These are phyloP conservation scores for Trichophaea hybrida DNA, from an alignment of 2,329 filamentous ascomycete species.

Conservation along the genomic window DNA sequence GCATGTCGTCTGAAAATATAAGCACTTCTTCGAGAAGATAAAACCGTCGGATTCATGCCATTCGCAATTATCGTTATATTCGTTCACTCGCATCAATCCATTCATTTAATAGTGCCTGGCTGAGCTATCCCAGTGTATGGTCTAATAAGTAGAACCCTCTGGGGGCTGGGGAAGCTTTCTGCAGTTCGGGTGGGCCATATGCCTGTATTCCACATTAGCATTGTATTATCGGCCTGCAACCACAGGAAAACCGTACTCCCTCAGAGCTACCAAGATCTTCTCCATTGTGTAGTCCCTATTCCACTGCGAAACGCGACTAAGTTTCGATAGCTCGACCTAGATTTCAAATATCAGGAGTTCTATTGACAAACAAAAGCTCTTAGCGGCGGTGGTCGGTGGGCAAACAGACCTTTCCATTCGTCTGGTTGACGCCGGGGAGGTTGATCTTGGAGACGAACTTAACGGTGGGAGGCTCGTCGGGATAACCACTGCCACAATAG, in stretches of 20 bases:
- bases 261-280: constrained; percentile 73
- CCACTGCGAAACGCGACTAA: constrained; percentile 80
- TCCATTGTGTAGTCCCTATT: constrained; percentile 91
- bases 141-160: constrained; percentile 54
- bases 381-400: background rate
- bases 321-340: constrained; percentile 65
- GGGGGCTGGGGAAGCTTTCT: constrained; percentile 92
- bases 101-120: no score
- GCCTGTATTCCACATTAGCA: constrained; percentile 39
- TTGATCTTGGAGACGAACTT: constrained; percentile 92
- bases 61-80: no score
- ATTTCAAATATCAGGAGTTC: background rate
- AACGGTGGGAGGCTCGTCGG: constrained; percentile 74
- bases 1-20: no score
- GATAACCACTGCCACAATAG: constrained; percentile 81
- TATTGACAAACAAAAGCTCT: background rate
- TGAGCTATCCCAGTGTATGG: background rate
- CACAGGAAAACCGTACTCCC: constrained; percentile 41
- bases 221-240: background rate
- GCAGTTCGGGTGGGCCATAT: constrained; percentile 80
- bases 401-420: constrained; percentile 52
- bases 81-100: no score
- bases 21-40: no score
- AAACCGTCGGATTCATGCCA: no score
- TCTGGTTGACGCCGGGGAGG: constrained; percentile 78